Conservation (phyloP, 2,329 filamentous ascomycete genomes). For the Aspergillus sp. region DNA sequence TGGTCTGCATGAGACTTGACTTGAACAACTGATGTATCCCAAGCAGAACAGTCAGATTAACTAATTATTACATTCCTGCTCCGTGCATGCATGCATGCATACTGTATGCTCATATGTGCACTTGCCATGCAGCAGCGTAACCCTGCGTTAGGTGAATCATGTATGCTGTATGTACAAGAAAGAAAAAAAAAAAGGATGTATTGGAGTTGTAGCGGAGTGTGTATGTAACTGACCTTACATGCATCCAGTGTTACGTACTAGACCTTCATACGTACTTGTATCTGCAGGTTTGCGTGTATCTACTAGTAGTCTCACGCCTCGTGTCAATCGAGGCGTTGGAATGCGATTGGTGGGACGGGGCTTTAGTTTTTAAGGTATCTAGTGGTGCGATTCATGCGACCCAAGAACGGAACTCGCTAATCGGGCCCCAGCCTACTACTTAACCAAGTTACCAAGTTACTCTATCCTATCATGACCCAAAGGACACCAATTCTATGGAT, state of each 20-base stretch:
- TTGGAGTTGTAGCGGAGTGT: neutral
- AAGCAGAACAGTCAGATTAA: neutral
- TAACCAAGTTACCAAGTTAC: neutral
- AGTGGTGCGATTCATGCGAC: neutral
- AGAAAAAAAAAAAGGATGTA: neutral
- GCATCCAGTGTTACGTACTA: neutral
- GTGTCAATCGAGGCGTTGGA: neutral
- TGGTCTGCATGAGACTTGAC: neutral
- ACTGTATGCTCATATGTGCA: neutral
- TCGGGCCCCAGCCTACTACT: neutral
- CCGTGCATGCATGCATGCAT: neutral
- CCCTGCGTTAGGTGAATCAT: neutral
- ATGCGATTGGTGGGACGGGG: neutral
- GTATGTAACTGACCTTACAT: neutral
- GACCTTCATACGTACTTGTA: neutral
- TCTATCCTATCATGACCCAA: neutral
- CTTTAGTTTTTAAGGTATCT: constrained; percentile 4
- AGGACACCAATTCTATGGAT: neutral
- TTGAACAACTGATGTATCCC: neutral
- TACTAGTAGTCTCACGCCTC: neutral
- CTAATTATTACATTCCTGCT: neutral
- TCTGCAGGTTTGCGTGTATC: neutral
- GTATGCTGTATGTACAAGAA: neutral
- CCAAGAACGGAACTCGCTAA: neutral
- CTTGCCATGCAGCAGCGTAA: neutral